Conservation (phyloP, 306 rosid species). For the Dryas alaskensis region DNA sequence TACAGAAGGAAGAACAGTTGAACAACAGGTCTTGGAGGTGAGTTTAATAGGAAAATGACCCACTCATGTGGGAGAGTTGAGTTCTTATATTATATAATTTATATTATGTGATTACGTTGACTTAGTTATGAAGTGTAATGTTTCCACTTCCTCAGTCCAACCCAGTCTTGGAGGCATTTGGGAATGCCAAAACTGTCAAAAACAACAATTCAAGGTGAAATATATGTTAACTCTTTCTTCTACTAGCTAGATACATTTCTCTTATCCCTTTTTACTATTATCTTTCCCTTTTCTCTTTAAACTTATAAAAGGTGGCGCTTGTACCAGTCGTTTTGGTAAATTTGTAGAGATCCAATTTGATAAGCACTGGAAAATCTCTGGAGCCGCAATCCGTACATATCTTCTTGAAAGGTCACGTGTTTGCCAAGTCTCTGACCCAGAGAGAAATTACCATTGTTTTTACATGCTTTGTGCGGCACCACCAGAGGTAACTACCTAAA, state of each 20-base stretch:
- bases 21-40: constrained; percentile 91
- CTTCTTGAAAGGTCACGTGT: constrained; percentile 89
- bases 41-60: constrained; percentile 24
- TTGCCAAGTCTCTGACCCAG: constrained; percentile 84
- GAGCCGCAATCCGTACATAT: constrained; percentile 89
- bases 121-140: constrained; percentile 14
- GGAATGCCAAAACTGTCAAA: constrained; percentile 86
- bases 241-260: background rate
- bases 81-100: too few relatives aligned
- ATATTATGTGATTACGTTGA: background rate
- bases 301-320: constrained; percentile 24
- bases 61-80: too few relatives aligned
- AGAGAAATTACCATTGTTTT: constrained; percentile 91
- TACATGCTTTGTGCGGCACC: constrained; percentile 96
- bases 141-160: constrained; percentile 65
- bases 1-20: constrained; percentile 86
- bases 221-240: background rate
- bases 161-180: constrained; percentile 89
- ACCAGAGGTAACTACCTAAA: constrained; percentile 52
- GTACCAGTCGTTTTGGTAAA: constrained; percentile 84
- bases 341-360: constrained; percentile 90
- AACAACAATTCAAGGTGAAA: constrained; percentile 86
- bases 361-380: constrained; percentile 76
- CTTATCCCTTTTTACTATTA: constrained; percentile 7
- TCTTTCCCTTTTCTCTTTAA: constrained; percentile 22